A percentile compares a stretch with the other conserved stretches of the same genome.
Conservation (phyloP, 768 basidiomycete genomes). For the Suillus cothurnatus region DNA sequence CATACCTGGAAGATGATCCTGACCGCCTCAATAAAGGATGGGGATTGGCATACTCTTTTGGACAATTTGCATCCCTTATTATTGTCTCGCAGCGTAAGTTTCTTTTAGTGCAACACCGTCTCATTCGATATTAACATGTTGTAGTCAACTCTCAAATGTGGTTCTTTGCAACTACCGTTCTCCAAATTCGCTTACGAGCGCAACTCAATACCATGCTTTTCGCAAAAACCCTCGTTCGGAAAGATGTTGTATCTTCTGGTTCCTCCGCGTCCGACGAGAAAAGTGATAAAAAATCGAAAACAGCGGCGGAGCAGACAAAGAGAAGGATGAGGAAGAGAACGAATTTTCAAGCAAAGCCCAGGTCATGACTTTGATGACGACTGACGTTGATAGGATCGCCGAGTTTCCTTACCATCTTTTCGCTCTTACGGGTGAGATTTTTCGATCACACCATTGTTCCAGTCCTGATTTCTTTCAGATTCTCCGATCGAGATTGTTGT, state of each 20-base stretch:
- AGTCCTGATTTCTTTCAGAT: constrained; percentile 43
- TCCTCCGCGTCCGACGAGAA: constrained; percentile 29
- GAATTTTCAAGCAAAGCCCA: constrained; percentile 72
- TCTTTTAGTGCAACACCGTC: constrained; percentile 44
- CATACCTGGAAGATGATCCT: constrained; percentile 66
- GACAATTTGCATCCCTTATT: constrained; percentile 38
- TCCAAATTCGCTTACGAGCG: constrained; percentile 70
- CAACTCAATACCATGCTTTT: constrained; percentile 87
- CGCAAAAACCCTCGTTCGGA: constrained; percentile 83
- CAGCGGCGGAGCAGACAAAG: constrained; percentile 15
- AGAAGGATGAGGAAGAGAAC: constrained; percentile 40
- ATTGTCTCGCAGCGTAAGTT: constrained; percentile 37
- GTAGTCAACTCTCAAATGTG: constrained; percentile 70
- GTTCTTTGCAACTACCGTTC: constrained; percentile 65
- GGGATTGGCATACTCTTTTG: constrained; percentile 74
- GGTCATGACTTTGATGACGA: constrained; percentile 96
- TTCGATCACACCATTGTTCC: not conserved
- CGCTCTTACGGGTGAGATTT: constrained; percentile 62
- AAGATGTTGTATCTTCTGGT: constrained; percentile 69
- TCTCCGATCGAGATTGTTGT: constrained; percentile 78
- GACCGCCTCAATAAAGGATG: constrained; percentile 57
- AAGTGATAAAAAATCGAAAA: constrained; percentile 22
- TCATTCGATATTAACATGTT: constrained; percentile 3
- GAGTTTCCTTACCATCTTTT: constrained; percentile 84
- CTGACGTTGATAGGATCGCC: constrained; percentile 88